Percentiles rank a stretch among this genome's conserved stretches.
Evolutionary conservation across 1,139 yeast species (phyloP).

Genomic region (Suhomyces choctaworum): DNA sequence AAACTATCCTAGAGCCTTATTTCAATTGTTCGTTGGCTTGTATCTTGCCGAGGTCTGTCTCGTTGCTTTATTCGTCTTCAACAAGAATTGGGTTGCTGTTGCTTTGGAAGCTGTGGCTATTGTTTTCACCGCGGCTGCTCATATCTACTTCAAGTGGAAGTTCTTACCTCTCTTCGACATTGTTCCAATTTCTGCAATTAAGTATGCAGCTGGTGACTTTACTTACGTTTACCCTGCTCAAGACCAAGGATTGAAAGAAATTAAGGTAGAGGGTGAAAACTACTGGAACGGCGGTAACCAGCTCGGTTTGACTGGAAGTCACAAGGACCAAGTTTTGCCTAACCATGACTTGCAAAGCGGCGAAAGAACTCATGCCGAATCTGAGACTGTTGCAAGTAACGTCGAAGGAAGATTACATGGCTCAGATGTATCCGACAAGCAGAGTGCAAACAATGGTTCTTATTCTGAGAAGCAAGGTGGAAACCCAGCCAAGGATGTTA

Average conservation of each 20-base stretch:
- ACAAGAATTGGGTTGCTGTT: constrained; percentile 72
- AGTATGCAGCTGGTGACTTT: constrained; percentile 55
- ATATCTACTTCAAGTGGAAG: constrained; percentile 55
- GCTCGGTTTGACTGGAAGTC: constrained; percentile 33
- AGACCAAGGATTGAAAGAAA: constrained; percentile 66
- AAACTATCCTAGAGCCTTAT: constrained; percentile 64
- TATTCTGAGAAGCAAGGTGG: constrained; percentile 17
- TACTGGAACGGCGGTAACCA: constrained; percentile 50
- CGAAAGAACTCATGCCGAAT: constrained; percentile 3
- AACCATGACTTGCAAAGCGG: constrained; percentile 1
- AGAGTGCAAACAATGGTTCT: constrained; percentile 16
- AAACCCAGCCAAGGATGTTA: constrained; percentile 12
- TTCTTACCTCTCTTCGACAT: constrained; percentile 63
- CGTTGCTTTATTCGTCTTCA: constrained; percentile 66
- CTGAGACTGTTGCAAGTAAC: constrained; percentile 14
- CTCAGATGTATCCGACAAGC: constrained; percentile 22
- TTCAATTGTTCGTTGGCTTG: constrained; percentile 64
- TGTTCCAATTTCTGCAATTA: constrained; percentile 75
- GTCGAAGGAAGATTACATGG: constrained; percentile 10
- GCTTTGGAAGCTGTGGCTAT: constrained; percentile 59
- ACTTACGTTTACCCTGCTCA: constrained; percentile 51
- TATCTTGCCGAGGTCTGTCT: constrained; percentile 68
- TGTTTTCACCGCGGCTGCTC: constrained; percentile 52
- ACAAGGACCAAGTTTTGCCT: constrained; percentile 29
- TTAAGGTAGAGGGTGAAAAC: constrained; percentile 53